Percentiles rank a stretch among this genome's conserved stretches.
Evolutionary conservation across 805 yeast genomes (phyloP).

Genomic region (Ogataea nakhonphanomensis): DNA sequence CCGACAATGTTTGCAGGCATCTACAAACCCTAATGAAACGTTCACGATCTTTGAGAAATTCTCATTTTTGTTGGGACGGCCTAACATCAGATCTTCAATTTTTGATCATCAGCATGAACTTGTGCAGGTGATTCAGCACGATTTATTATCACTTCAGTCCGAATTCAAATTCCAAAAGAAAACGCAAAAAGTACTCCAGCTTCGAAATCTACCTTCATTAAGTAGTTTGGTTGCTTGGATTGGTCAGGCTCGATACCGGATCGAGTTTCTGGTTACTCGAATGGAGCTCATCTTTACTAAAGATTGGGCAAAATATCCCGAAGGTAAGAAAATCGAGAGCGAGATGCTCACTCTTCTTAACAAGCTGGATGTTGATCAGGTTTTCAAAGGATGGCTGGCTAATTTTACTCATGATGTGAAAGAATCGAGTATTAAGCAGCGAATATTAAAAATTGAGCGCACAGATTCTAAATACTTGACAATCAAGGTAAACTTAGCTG

Average conservation of each 20-base stretch:
- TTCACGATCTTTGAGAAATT: conserved; percentile 49
- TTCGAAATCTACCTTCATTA: conserved; percentile 46
- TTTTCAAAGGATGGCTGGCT: conserved; percentile 49
- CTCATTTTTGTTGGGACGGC: conserved; percentile 46
- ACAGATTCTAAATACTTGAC: conserved; percentile 20
- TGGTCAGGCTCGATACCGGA: conserved; percentile 44
- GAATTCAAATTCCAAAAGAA: conserved; percentile 33
- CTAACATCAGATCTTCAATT: conserved; percentile 54
- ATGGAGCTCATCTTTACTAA: conserved; percentile 53
- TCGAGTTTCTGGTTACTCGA: conserved; percentile 40
- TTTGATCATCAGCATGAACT: conserved; percentile 56
- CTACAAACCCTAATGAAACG: conserved; percentile 45
- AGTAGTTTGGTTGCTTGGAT: conserved; percentile 51
- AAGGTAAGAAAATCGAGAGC: conserved; percentile 58
- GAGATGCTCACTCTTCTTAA: conserved; percentile 46
- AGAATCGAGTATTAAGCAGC: conserved; percentile 13
- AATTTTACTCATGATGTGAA: conserved; percentile 7
- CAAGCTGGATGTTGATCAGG: conserved; percentile 41
- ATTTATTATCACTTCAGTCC: conserved; percentile 41
- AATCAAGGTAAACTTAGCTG: conserved; percentile 51
- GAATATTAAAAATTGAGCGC: conserved; percentile 38
- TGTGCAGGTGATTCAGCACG: conserved; percentile 45
- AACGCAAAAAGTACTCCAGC: conserved; percentile 33
- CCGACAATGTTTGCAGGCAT: conserved; percentile 36
- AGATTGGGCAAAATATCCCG: conserved; percentile 60